These are phyloP conservation scores for Hysterangium stoloniferum DNA, from an alignment of 768 basidiomycete genomes.

Conservation along the genomic window DNA sequence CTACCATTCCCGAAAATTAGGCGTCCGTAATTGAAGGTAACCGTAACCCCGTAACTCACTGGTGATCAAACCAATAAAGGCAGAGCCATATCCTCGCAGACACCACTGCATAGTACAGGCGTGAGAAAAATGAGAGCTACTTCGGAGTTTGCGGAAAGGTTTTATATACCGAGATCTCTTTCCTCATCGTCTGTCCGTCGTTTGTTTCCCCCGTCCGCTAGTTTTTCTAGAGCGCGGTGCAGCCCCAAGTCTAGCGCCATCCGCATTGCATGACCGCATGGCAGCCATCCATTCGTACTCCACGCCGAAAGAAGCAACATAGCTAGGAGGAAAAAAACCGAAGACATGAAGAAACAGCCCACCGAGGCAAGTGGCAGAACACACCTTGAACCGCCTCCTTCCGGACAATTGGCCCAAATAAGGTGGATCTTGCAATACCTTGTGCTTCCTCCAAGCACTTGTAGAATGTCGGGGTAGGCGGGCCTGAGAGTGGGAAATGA, in stretches of 20 bases:
- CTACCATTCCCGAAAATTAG: no score
- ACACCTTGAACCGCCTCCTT: constrained; percentile 92
- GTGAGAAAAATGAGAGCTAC: not conserved
- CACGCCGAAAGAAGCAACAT: constrained; percentile 90
- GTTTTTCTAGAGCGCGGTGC: constrained; percentile 86
- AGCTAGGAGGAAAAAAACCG: constrained; percentile 34
- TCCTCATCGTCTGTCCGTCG: constrained; percentile 69
- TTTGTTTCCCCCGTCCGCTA: constrained; percentile 57
- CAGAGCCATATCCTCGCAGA: constrained; percentile 93
- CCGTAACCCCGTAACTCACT: constrained; percentile 43
- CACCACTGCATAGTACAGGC: constrained; percentile 45
- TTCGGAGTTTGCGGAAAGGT: constrained; percentile 11
- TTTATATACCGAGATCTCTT: constrained; percentile 63
- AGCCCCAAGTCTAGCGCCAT: constrained; percentile 93
- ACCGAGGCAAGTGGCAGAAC: constrained; percentile 12
- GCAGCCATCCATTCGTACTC: constrained; percentile 93
- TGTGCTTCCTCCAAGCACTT: constrained; percentile 91
- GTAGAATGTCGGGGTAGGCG: constrained; percentile 79
- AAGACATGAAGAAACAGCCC: constrained; percentile 10
- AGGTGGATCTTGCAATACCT: constrained; percentile 86
- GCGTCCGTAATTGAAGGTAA: constrained; percentile 12
- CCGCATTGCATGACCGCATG: constrained; percentile 91
- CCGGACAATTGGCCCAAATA: constrained; percentile 88
- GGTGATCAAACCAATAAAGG: constrained; percentile 94
- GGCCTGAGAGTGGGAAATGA: constrained; percentile 21